A percentile compares a stretch with the other conserved stretches of the same genome.
These are phyloP conservation scores for Sporothrix pseudoabietina DNA, from an alignment of 2,329 filamentous ascomycete genomes.

Conservation along the genomic window DNA sequence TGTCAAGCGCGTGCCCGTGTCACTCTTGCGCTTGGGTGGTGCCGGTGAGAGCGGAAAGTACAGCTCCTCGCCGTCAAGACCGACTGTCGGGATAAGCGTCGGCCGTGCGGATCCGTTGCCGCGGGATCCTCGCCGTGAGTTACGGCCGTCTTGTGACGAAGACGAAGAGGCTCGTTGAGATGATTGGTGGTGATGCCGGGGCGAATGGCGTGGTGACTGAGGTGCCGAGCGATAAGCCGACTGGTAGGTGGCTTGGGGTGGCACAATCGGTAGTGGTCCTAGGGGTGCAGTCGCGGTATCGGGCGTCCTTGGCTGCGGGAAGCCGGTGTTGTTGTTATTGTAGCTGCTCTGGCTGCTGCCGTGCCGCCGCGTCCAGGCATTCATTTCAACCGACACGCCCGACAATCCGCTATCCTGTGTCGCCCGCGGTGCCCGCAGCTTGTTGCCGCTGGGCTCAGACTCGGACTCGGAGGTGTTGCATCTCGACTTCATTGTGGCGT, in stretches of 20 bases:
- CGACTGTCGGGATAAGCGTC: constrained; percentile 11
- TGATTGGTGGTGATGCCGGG: background rate
- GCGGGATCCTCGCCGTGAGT: constrained; percentile 8
- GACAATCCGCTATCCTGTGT: constrained; percentile 17
- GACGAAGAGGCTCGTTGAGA: constrained; percentile 3
- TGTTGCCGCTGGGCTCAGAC: constrained; percentile 15
- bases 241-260: background rate
- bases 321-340: background rate
- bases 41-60: constrained; percentile 30
- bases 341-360: background rate
- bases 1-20: constrained; percentile 26
- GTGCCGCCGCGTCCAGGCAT: constrained; percentile 3
- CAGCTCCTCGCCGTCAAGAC: constrained; percentile 25
- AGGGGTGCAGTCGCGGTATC: background rate
- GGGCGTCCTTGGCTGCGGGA: constrained; percentile 6
- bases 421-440: background rate
- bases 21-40: constrained; percentile 25
- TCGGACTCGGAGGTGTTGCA: constrained; percentile 28
- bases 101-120: background rate
- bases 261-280: background rate
- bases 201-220: background rate
- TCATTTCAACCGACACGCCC: constrained; percentile 24
- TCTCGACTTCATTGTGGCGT: constrained; percentile 22
- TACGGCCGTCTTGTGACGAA: constrained; percentile 19
- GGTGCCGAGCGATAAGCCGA: background rate